Conservation (phyloP, 257 asterid genomes). For the Salvia hispanica region DNA sequence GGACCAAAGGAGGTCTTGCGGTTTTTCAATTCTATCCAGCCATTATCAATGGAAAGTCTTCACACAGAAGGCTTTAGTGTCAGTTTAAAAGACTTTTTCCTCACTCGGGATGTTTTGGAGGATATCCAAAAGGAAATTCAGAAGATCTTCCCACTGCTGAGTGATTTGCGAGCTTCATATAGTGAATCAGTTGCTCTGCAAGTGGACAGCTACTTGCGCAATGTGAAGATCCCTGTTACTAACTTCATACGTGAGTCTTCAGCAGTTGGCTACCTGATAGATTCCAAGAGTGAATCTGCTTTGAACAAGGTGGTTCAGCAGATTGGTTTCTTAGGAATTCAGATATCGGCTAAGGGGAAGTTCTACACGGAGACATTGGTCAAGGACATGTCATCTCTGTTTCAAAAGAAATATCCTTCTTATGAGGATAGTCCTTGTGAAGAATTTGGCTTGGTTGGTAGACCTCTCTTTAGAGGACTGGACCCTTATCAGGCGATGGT, state of each 20-base stretch:
- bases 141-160: constrained; percentile 49
- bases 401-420: constrained; percentile 68
- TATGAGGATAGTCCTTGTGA: constrained; percentile 59
- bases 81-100: constrained; percentile 67
- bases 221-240: constrained; percentile 58
- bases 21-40: constrained; percentile 76
- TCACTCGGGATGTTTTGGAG: constrained; percentile 53
- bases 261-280: constrained; percentile 67
- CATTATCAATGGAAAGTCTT: constrained; percentile 81
- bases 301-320: constrained; percentile 90
- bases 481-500: constrained; percentile 92
- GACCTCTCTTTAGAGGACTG: constrained; percentile 83
- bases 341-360: constrained; percentile 69
- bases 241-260: constrained; percentile 66
- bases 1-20: constrained; percentile 79
- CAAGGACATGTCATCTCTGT: constrained; percentile 64
- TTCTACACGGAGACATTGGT: constrained; percentile 73
- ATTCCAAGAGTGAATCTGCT: constrained; percentile 92
- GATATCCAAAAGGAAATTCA: constrained; percentile 54
- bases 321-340: constrained; percentile 83
- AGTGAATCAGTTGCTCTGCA: constrained; percentile 65
- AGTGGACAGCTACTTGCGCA: constrained; percentile 63
- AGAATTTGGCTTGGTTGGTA: constrained; percentile 75
- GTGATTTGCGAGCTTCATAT: constrained; percentile 49
- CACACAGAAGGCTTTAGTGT: constrained; percentile 76